Percentiles rank a stretch among this genome's conserved stretches.
phyloP scores from a whole-genome alignment of 805 yeast genomes.

The Yarrowia sp. region DNA sequence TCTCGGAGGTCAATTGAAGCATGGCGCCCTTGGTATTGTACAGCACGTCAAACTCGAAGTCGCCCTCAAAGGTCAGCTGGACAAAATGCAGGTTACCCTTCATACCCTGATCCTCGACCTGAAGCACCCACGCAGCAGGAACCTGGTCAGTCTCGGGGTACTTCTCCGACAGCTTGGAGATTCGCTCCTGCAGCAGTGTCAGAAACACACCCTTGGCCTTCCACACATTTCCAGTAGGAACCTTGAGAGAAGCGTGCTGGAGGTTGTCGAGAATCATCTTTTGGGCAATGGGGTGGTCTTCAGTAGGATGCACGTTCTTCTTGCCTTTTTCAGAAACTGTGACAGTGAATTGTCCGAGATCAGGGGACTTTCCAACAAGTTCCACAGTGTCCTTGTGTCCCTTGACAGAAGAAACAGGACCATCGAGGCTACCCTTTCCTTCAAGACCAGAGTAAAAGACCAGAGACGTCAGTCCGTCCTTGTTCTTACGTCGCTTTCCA shows the following conservation, averaged over 20 bases:
- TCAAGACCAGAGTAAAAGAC: constrained; percentile 80
- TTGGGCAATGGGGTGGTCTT: constrained; percentile 39
- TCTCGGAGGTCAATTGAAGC: constrained; percentile 29
- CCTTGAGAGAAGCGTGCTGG: constrained; percentile 64
- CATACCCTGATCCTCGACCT: constrained; percentile 59
- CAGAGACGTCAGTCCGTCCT: constrained; percentile 52
- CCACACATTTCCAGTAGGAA: constrained; percentile 76
- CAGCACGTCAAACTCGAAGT: constrained; percentile 69
- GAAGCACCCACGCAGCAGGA: constrained; percentile 48
- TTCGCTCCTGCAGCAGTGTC: constrained; percentile 66
- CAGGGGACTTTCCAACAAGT: constrained; percentile 55
- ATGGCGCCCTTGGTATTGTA: constrained; percentile 50
- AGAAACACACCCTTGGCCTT: constrained; percentile 71
- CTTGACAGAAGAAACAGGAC: constrained; percentile 31
- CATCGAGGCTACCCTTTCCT: constrained; percentile 46
- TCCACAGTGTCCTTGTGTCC: constrained; percentile 37
- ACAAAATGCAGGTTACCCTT: constrained; percentile 77
- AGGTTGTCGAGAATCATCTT: constrained; percentile 43
- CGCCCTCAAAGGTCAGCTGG: constrained; percentile 73
- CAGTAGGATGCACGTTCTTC: constrained; percentile 45
- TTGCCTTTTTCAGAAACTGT: constrained; percentile 56
- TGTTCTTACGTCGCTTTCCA: constrained; percentile 48
- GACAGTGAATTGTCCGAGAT: constrained; percentile 65
- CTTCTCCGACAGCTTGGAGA: constrained; percentile 46
- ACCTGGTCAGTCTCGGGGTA: constrained; percentile 37